These are phyloP conservation scores for Fragaria iinumae DNA, from an alignment of 306 rosid genomes.

Conservation along the genomic window DNA sequence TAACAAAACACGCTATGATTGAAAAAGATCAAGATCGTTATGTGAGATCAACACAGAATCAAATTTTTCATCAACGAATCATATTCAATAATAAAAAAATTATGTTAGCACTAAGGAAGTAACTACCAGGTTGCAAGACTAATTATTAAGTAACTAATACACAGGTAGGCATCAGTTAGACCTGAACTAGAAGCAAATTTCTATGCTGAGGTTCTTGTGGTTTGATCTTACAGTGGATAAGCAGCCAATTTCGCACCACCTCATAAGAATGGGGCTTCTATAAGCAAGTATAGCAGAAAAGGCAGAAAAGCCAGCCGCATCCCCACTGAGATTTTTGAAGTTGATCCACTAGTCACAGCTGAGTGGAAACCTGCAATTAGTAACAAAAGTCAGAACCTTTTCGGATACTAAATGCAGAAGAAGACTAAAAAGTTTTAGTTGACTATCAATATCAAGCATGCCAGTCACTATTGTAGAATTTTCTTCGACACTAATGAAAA, in stretches of 20 bases:
- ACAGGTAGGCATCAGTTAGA: neutral
- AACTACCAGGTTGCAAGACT: neutral
- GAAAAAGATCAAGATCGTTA: neutral
- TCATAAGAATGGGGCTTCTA: neutral
- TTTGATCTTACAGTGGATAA: neutral
- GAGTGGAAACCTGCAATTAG: constrained; percentile 4
- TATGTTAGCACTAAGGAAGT: neutral
- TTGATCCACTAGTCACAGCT: constrained; percentile 1
- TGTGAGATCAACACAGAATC: neutral
- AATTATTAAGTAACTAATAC: neutral
- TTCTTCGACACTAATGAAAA: neutral
- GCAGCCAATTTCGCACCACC: neutral
- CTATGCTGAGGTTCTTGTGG: neutral
- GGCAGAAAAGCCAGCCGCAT: neutral
- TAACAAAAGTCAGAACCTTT: neutral
- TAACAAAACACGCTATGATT: neutral
- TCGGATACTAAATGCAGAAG: neutral
- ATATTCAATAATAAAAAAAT: neutral
- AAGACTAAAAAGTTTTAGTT: neutral
- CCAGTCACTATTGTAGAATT: neutral
- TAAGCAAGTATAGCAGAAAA: neutral
- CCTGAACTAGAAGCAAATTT: neutral
- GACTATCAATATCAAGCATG: neutral
- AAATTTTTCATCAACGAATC: neutral
- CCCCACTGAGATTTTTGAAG: constrained; percentile 4